Base-by-base conservation (phyloP, 495 filamentous ascomycete species). In the Penicillium simplicissimum region DNA sequence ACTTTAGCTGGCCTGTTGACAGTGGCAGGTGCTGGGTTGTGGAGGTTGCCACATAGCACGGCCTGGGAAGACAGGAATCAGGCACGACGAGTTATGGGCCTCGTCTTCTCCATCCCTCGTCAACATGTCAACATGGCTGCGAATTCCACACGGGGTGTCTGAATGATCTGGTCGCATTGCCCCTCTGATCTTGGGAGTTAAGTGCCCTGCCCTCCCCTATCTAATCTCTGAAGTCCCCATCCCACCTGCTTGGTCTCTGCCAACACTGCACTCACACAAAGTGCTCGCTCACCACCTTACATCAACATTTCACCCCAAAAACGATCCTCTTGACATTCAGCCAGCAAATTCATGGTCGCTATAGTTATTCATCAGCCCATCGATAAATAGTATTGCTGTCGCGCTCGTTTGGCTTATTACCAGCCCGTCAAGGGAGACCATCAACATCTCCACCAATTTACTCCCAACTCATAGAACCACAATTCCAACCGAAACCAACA, bases 61-160 rank as follows among this genome's bases (percentile, higher is more conserved):
- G 48, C 13, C 17, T 14, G 55, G 60, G 55, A 21, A 56, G 37
- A 54, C 31, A 28, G 33, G 15, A 31, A 19, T 52, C 40, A 55
- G 52, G 34, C n/a, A 47, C 36, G 10, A 37, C 38, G 28, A 55
- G 51, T 61, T 59, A 55, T 61, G 56, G 33, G 45, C 55, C 23
- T 47, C 36, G n/a, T 43, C 33, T 37, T 47, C 47, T 17, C 67
- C 56, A 63, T 54, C 52, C 47, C 21, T 28, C 13, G 38, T 34
- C 31, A 35, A n/a, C 4, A 23, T 36, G 36, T 34, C 31, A 40
- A n/a, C 4, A 23, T 36, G 36, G 34, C 37, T 9, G 37, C 36
- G 51, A 58, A 64, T 67, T 67, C 65, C 57, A 55, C 31, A 40
- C 19, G 25, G 17, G 49, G 62, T 55, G 63, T 65, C 54, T 59